Evolutionary conservation across 805 yeast genomes (phyloP), one percentile per base, ranked within the genome.

Genomic region (Yamadazyma laniorum): DNA sequence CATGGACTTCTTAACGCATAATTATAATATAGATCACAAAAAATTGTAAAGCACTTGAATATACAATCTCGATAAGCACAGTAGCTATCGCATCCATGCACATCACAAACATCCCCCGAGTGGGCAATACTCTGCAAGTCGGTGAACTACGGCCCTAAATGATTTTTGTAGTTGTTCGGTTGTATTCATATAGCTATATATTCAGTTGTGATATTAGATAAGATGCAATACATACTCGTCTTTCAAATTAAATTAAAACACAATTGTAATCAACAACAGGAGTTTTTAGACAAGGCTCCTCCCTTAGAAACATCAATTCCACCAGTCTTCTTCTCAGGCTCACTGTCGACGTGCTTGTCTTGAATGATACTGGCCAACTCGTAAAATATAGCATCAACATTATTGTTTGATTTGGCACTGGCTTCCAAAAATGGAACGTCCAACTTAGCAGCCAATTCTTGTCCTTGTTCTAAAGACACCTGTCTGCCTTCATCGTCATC

Each of bases 381-480:
- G 66, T 85, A 82, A 69, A 93, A 93, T 32, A 95, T 82, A 42
- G 88, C 88, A 55, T 87, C 95, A 45, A 93, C 99, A 56, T 90
- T 89, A 42, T 80, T 82, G 53, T 89, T 90, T 34, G 90, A 82
- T 72, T 93, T 93, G 27, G 99, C 99, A 65, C 93, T 81, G 21
- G 98, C 95, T 70, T 93, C 99, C 57, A 93, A 74, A 65, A 93
- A 93, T 21, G 96, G 95, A 39, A 93, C 74, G 39, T 86, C 86
- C 51, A 93, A 74, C 62, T 85, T 95, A 42, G 80, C 75, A 18
- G 98, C 97, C 49, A 93, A 72, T 15, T 77, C 79, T 59, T 85
- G 87, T 55, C 98, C 99, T 63, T 91, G 95, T 56, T 91, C 96
- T 41, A 77, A 74, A 17, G 90, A 72, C 9, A 93, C 95, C 40